phyloP scores from a whole-genome alignment of 139 green algal genomes.

The Chlorella ohadii region DNA sequence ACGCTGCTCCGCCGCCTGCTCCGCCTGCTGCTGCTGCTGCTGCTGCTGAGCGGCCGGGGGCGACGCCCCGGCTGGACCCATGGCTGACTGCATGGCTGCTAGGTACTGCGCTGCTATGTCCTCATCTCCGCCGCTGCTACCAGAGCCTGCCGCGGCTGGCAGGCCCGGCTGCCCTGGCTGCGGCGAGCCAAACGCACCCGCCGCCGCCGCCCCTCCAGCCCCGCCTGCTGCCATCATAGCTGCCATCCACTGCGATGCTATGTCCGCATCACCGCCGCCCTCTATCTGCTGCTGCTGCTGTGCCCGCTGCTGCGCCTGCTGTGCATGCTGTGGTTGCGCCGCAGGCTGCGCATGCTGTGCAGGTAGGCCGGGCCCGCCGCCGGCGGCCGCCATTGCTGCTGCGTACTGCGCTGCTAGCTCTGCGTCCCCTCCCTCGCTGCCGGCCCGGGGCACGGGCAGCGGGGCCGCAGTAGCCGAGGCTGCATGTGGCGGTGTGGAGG shows the following conservation, averaged over 20 bases:
- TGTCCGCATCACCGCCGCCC: not conserved
- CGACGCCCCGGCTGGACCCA: not conserved
- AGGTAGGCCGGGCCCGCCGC: too few relatives aligned
- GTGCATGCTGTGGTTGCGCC: too few relatives aligned
- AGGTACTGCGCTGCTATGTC: conserved; percentile 9
- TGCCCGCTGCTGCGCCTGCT: not conserved
- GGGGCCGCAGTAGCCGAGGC: too few relatives aligned
- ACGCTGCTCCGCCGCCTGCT: too few relatives aligned
- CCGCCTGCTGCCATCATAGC: conserved; percentile 8
- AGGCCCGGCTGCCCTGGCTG: not conserved
- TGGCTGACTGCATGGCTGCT: not conserved
- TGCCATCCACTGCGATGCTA: not conserved
- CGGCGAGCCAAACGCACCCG: not conserved
- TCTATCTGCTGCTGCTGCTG: not conserved
- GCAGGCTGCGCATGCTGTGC: too few relatives aligned
- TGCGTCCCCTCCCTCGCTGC: not conserved
- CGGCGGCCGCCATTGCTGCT: not conserved
- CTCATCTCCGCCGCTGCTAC: not conserved
- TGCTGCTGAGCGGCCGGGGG: not conserved
- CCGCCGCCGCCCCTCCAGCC: not conserved
- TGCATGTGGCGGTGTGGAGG: too few relatives aligned
- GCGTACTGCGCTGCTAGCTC: not conserved
- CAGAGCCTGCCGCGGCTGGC: not conserved
- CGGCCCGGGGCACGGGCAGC: not conserved
- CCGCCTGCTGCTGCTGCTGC: not conserved